phyloP scores from a whole-genome alignment of 345 rosid genomes.

The Populus euphratica region DNA sequence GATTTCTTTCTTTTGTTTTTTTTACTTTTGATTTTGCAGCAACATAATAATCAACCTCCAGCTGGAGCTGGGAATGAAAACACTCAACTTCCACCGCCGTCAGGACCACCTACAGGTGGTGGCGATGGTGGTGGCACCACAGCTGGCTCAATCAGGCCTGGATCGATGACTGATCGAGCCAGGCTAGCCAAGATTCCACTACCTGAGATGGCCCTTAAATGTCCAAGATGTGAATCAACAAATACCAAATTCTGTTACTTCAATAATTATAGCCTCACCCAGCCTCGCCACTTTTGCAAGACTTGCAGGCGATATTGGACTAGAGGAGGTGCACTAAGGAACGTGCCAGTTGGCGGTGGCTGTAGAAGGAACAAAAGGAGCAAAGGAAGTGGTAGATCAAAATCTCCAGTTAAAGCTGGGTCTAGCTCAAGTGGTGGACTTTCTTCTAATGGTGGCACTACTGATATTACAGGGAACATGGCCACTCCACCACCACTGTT shows the following conservation, averaged over 20 bases:
- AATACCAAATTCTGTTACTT: slow-evolving; percentile 76
- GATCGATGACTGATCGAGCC: slow-evolving; percentile 56
- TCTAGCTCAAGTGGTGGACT: slow-evolving; percentile 27
- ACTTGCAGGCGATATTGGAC: slow-evolving; percentile 77
- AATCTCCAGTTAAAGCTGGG: slow-evolving; percentile 36
- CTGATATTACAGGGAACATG: slow-evolving; percentile 29
- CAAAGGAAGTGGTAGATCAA: slow-evolving; percentile 54
- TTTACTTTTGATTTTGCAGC: slow-evolving; percentile 31
- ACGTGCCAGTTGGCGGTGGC: slow-evolving; percentile 73
- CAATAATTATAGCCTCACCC: slow-evolving; percentile 71
- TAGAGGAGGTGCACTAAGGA: slow-evolving; percentile 68
- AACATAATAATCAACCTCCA: slow-evolving; percentile 28
- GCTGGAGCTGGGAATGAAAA: slow-evolving; percentile 22
- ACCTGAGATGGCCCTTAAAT: slow-evolving; percentile 53
- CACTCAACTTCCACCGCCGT: slow-evolving; percentile 32
- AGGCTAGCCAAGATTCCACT: slow-evolving; percentile 51
- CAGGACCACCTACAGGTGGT: slow-evolving; percentile 26
- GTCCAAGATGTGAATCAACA: slow-evolving; percentile 67
- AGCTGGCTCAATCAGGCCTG: slow-evolving; percentile 33
- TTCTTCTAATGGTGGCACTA: slow-evolving; percentile 29
- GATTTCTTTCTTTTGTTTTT: slow-evolving; percentile 7
- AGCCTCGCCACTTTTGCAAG: slow-evolving; percentile 81
- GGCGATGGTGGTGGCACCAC: slow-evolving; percentile 26
- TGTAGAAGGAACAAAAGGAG: slow-evolving; percentile 54
- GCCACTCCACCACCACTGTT: slow-evolving; percentile 25